Evolutionary conservation across 208 protist genomes (phyloP), one percentile per base, ranked within the genome.

Genomic region (Crithidia expoeki): DNA sequence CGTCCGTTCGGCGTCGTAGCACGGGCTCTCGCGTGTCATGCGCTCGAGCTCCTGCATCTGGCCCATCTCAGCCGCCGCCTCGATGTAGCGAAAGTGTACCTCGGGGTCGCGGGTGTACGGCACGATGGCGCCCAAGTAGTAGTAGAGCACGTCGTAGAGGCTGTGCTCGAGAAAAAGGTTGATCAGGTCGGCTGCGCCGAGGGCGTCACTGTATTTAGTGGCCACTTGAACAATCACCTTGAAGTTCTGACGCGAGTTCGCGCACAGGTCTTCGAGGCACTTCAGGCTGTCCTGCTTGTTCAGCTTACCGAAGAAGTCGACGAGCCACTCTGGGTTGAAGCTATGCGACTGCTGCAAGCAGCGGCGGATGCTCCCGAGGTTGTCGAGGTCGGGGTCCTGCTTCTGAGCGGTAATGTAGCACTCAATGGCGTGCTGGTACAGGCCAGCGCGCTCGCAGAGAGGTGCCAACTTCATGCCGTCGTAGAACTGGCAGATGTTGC

Each of bases 51-150:
- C 99, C 76, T 98, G 94, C 62, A 98, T 86, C 83, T 99, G 97
- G 36, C 96, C 96, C 53, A 99, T 86, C 74, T 99, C 98, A 57
- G 95, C 89, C 0, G 98, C 98, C 0, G 99, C 98, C 85, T 99
- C 94, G 76, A 99, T 99, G 89, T 99, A 99, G 85, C 99, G 99
- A 88, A 99, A 99, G 85, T 99, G 98, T 32, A 99, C 97, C 58
- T 99, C 97, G 38, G 97, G 66, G 53, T 99, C 98, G 47, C 98
- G 81, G 7, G 90, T 94, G 80, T 97, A 98, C 32, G 96, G 93
- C 3, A 99, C 98, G 44, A 99, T 88, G 50, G 94, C 89, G 66
- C 98, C 98, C 56, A 99, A 92, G 89, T 98, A 99, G 85, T 98
- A 99, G 83, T 96, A 98, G 16, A 97, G 78, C 50, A 96, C 98